Evolutionary conservation across 2,329 filamentous ascomycete species (phyloP), one percentile per base, ranked within the genome.

Genomic region (Exophiala bonariae): DNA sequence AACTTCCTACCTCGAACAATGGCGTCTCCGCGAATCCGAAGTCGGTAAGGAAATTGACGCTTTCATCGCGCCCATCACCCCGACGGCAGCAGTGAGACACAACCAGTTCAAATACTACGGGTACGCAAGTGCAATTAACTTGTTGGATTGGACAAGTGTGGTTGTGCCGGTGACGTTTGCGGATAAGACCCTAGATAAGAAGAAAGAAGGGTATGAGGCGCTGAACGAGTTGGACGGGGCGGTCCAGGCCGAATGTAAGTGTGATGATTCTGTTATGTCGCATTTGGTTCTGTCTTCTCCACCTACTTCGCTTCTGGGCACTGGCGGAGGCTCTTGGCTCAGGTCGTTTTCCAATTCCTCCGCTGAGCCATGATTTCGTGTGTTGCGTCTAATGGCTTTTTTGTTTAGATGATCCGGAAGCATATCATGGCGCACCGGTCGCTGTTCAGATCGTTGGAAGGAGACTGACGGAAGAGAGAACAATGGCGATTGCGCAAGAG

Each of bases 81-180:
- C 70, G 3, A 66, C 66, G 16, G 66, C 71, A 1, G 68, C 71
- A 0, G 60, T 67, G 1, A 58, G 65, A 10, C 44, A 35, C 6
- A 38, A 48, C 26, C 28, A 71, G 45, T 81, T 71, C 57, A 69
- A 66, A 13, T 70, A 75, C 53, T 66, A 72, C 46, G 74, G 68
- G 35, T 77, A 76, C 49, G 67, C 65, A 1, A 56, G 57, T 1
- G 71, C 68, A 10, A 68, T 81, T 35, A 84, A 83, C 54, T 38
- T 79, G 14, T 54, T 82, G 14, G 79, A 83, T 57, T 83, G 83
- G 47, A 78, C 74, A 1, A 67, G 67, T 23, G 72, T 74, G 0
- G 70, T 77, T 1, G 67, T 57, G 18, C 54, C 52, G 3, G 54
- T 57, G 10, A 52, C 49, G 8, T 50, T 52, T 40, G 52, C 52